Conservation (phyloP, 164 flowering plant genomes). For the Aristolochia contorta region DNA sequence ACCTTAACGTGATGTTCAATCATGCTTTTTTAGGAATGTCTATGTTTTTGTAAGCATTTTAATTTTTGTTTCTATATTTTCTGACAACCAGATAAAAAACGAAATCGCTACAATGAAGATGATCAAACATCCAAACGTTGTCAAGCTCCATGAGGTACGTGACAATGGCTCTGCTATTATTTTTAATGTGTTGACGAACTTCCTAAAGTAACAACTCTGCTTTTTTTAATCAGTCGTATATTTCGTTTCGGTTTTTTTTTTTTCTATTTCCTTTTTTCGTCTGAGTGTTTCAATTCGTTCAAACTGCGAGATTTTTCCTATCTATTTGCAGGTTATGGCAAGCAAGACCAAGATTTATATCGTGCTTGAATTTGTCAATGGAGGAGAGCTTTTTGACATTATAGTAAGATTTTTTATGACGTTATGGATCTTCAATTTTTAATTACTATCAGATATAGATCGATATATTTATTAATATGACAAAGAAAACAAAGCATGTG, state of each 20-base stretch:
- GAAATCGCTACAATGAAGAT: constrained; percentile 69
- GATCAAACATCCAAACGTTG: constrained; percentile 68
- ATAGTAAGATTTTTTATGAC: constrained; percentile 6
- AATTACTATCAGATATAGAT: no score
- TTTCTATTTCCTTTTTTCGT: no score
- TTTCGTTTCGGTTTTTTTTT: neutral
- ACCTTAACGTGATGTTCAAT: no score
- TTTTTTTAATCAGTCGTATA: neutral
- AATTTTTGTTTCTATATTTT: no score
- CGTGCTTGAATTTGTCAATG: constrained; percentile 13
- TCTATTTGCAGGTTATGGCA: constrained; percentile 14
- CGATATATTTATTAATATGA: no score
- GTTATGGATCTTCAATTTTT: no score
- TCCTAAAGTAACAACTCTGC: neutral
- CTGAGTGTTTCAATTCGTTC: no score
- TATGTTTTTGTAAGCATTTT: no score
- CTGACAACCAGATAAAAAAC: constrained; percentile 43
- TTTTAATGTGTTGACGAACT: neutral
- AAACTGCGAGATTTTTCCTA: neutral
- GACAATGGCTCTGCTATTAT: no score
- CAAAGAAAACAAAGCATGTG: no score
- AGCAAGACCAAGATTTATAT: constrained; percentile 18
- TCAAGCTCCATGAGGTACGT: constrained; percentile 45
- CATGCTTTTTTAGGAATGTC: no score
- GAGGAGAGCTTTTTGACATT: constrained; percentile 17